Evolutionary conservation across 2,329 filamentous ascomycete genomes (phyloP), one percentile per base, ranked within the genome.

Genomic region (Fusarium camptoceras): DNA sequence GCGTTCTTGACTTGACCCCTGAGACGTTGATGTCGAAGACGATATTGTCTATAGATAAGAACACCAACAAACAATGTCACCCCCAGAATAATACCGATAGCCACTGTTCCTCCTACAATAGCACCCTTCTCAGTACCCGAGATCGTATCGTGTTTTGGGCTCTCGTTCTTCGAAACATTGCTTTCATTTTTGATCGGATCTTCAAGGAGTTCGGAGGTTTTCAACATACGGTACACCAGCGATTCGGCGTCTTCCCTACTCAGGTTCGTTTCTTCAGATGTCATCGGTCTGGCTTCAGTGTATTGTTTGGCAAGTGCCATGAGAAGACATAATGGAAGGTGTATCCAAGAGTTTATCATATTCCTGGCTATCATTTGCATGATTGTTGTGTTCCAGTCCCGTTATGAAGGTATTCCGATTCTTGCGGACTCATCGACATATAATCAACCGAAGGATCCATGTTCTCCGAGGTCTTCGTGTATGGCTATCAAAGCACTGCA

Each of bases 61-160:
- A 66, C 61, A 24, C 55, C 54, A n/a, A 76, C 28, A 44, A 75
- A 74, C 16, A 75, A 27, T 12, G 53, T 53, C 10, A 67, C 37
- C 9, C 60, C 58, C 11, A 75, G 51, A 14, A 73, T 27, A 18
- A 75, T 56, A 9, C 66, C 71, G 15, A 49, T 58, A 16, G 59
- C 65, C 25, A 76, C 31, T 4, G 65, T 68, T 3, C 72, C 72
- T 6, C 72, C 72, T 16, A 74, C 53, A 16, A 76, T 60, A 34
- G 64, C 66, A 24, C 61, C 66, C 27, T 55, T 69, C 11, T 61
- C 24, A n/a, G 59, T 25, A 10, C 51, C 46, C 15, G 39, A 58
- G 22, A 16, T 43, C 11, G 39, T n/a, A 12, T 46, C n/a, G 5
- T 55, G 42, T 7, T 63, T 44, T 12, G 43, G 34, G 22, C 55